phyloP scores from a whole-genome alignment of 1,284 basidiomycete species.

The Ceraceosorus guamensis region DNA sequence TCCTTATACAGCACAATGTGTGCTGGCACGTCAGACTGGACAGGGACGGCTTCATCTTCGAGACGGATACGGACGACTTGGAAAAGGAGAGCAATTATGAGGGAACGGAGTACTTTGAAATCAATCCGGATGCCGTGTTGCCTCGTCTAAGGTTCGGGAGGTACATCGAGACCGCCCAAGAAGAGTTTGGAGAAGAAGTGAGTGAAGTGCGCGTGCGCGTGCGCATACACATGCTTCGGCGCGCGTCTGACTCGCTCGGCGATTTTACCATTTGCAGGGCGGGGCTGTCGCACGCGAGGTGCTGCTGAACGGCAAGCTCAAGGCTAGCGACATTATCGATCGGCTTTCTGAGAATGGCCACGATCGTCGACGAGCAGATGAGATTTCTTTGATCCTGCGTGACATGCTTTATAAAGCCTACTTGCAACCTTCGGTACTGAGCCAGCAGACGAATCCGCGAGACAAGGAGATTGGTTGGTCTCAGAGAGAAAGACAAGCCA shows the following conservation, averaged over 20 bases:
- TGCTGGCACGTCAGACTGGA: constrained; percentile 46
- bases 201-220: too few species aligned
- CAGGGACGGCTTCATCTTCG: constrained; percentile 14
- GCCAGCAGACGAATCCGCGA: constrained; percentile 48
- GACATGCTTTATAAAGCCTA: constrained; percentile 30
- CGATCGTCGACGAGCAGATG: too few species aligned
- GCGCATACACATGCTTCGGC: too few species aligned
- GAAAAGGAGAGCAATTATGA: too few species aligned
- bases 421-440: constrained; percentile 33
- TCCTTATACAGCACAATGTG: constrained; percentile 80
- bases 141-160: constrained; percentile 45
- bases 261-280: too few species aligned
- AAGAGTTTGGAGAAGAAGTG: constrained; percentile 61
- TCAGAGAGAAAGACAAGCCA: too few species aligned
- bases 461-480: constrained; percentile 45
- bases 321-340: constrained; percentile 63
- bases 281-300: constrained; percentile 58
- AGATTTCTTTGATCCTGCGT: constrained; percentile 1
- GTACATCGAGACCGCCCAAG: constrained; percentile 71
- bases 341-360: background rate
- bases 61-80: constrained; percentile 3
- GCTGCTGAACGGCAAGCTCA: constrained; percentile 77
- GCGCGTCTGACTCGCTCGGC: too few species aligned
- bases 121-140: constrained; percentile 48
- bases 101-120: constrained; percentile 48